Percentiles rank a stretch among this genome's conserved stretches.
phyloP scores from a whole-genome alignment of 352 stramenopile species.

The Globisporangium nagaii region DNA sequence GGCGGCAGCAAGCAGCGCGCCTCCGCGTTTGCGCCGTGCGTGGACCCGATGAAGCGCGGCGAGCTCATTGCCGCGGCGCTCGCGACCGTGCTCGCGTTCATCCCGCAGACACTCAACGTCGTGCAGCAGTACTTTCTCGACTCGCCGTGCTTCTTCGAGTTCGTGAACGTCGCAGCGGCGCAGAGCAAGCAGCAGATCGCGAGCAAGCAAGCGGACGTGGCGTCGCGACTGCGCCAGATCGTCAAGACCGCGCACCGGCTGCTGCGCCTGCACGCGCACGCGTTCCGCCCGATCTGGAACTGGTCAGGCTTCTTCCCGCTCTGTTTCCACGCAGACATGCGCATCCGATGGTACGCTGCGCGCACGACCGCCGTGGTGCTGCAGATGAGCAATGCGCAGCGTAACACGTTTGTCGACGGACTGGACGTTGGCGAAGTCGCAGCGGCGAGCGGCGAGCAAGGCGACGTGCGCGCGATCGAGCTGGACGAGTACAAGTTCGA shows the following conservation, averaged over 20 bases:
- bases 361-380: slow-evolving; percentile 54
- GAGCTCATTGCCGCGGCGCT: slow-evolving; percentile 53
- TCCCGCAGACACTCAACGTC: slow-evolving; percentile 49
- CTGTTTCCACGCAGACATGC: slow-evolving; percentile 58
- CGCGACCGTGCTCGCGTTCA: slow-evolving; percentile 40
- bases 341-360: slow-evolving; percentile 58
- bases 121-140: slow-evolving; percentile 62
- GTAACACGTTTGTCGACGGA: slow-evolving; percentile 55
- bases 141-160: slow-evolving; percentile 75
- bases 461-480: slow-evolving; percentile 45
- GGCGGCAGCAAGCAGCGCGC: not conserved
- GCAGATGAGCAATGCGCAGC: slow-evolving; percentile 62
- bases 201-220: slow-evolving; percentile 17
- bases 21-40: slow-evolving; percentile 23
- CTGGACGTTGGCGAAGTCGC: slow-evolving; percentile 42
- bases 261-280: slow-evolving; percentile 40
- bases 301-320: slow-evolving; percentile 80
- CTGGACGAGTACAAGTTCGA: slow-evolving; percentile 49
- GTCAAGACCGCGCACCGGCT: slow-evolving; percentile 56
- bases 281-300: slow-evolving; percentile 66
- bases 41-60: slow-evolving; percentile 41
- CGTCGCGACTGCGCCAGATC: slow-evolving; percentile 43
- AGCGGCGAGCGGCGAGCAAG: slow-evolving; percentile 28
- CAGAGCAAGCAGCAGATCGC: slow-evolving; percentile 30
- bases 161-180: slow-evolving; percentile 34